Base-by-base conservation (phyloP, 306 rosid genomes). In the Prunus padus region DNA sequence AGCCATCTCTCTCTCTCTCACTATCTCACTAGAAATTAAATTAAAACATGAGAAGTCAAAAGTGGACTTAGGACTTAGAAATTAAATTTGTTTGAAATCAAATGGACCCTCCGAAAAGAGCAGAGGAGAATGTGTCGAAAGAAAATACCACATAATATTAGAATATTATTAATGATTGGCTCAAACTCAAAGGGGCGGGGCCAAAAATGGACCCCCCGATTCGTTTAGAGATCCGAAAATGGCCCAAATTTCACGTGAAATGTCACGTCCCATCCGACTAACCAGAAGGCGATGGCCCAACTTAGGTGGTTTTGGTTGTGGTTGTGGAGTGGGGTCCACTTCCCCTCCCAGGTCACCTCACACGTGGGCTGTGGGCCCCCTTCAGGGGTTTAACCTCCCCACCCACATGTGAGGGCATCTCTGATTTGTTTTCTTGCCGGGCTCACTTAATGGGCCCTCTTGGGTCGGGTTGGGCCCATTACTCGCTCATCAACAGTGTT, bases 361-460 rank as follows among this genome's bases (percentile, higher is more conserved):
- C 86, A 82, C 89, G 89, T 87, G 87, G 74, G 64, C 47, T 86
- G 92, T 77, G 87, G 64, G 13, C 67, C 65, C 65, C 25, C 15
- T 16, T 16, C 42, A 31, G 16, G 30, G 67, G 3, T 23, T 55
- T 46, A 67, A 23, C 55, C 72, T 45, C 65, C 78, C 84, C 82
- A 70, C 74, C 81, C 89, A 65, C 92, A 86, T 88, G 97, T 89
- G 94, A 78, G 74, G 74, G 75, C 49, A 62, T 83, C 25, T 78
- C 80, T 20, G 60, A 78, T 20, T 56, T 72, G 83, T 77, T 84
- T 78, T 79, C 79, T 33, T 84, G 88, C 76, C 83, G 87, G 93
- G 82, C 75, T 82, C 85, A 3, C 72, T n/a, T 33, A 12, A 65
- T 74, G 65, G 64, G 74, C 72, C 44, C 70, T 65, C 22, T 19